These are phyloP conservation scores for Dothiorella sarmentorum DNA, from an alignment of 2,329 filamentous ascomycete genomes.

Conservation along the genomic window DNA sequence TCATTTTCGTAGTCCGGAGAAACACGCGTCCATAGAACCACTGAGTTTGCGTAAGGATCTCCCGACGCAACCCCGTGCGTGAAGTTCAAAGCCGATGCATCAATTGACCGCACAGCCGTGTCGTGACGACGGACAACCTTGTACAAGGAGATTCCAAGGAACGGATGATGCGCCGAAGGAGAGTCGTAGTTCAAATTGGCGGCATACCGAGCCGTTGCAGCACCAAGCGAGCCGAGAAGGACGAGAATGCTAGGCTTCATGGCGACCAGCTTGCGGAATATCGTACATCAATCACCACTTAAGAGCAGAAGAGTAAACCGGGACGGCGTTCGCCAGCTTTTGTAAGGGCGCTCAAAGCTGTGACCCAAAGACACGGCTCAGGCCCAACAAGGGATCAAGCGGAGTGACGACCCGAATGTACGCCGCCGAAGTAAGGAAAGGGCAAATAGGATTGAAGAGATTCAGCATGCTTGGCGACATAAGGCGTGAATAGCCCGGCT, in stretches of 20 bases:
- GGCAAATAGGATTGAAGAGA: not conserved
- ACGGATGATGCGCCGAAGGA: conserved; percentile 59
- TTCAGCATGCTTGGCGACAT: conserved; percentile 8
- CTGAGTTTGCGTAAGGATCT: conserved; percentile 38
- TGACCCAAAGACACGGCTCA: conserved; percentile 1
- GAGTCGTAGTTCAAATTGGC: conserved; percentile 62
- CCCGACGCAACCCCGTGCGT: conserved; percentile 54
- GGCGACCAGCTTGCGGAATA: not conserved
- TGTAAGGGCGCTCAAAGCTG: not conserved
- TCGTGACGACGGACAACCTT: conserved; percentile 56
- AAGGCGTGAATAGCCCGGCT: not conserved
- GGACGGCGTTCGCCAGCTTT: not conserved
- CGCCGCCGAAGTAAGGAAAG: not conserved
- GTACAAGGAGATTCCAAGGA: conserved; percentile 58
- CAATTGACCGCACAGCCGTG: conserved; percentile 26
- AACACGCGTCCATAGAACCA: conserved; percentile 43
- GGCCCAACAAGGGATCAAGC: not conserved
- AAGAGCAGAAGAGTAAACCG: not conserved
- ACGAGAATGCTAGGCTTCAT: not conserved
- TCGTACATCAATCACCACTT: no score
- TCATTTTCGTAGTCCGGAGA: conserved; percentile 34
- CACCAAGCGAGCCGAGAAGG: not conserved
- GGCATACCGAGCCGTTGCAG: not conserved
- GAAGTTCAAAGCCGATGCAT: conserved; percentile 54
- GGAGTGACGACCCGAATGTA: not conserved